Base-by-base conservation (phyloP, 768 basidiomycete genomes). In the Russula brevipes region DNA sequence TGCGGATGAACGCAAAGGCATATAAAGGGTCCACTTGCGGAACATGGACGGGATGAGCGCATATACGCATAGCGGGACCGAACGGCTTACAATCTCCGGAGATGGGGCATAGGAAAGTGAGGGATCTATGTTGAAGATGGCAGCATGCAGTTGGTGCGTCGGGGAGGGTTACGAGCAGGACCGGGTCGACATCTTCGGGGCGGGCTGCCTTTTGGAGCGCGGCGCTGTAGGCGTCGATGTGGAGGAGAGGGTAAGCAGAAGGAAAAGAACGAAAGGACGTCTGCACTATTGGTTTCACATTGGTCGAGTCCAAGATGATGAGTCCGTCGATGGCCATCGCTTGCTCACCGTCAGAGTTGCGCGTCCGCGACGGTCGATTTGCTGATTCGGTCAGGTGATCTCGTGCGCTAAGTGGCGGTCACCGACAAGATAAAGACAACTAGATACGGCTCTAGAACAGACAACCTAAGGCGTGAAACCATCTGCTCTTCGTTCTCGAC, bases 1-100 rank as follows among this genome's bases (percentile, higher is more conserved):
- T 85, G 70, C 91, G 85, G 35, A 97, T 73, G 72, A 96, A 97
- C 0, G 93, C 82, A 71, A 98, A 94, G 9, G 89, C 94, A 61
- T 93, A 86, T 41, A 94, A 74, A 1, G 95, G 94, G 71, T 97
- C 94, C 71, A 86, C 94, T 96, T 42, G 39, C 8, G 5, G 47
- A 17, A 68, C 19, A 56, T 3, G 53, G 41, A 54, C 49, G 61
- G 59, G 66, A 33, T 45, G 35, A 65, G 46, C 38, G 31, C 41
- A 41, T 16, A 31, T 12, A 30, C n/a, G 12, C 33, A 12, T 11
- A 4, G 2, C 10, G 19, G 19, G 8, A 17, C 2, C 33, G 51
- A 57, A 60, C 47, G n/a, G 80, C 88, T 72, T 71, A 94, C 94
- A 82, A 72, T 95, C 90, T 31, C 86, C 88, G 68, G 89, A 90